Evolutionary conservation across 139 green algal genomes (phyloP).

Genomic region (Coelastrella sp.): DNA sequence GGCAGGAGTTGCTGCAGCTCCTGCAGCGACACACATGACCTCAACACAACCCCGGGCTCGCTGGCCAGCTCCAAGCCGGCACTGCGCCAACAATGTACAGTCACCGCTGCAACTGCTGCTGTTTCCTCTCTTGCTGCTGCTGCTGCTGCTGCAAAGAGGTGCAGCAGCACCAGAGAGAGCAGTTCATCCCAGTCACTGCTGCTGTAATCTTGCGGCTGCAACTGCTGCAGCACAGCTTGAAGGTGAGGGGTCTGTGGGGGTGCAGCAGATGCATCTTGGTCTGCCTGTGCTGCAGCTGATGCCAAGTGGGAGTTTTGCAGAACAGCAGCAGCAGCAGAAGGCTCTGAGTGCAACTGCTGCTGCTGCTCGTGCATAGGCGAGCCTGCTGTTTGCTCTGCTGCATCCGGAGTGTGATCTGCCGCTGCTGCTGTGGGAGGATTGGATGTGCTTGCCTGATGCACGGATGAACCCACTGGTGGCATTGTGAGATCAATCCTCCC

Average conservation of each 20-base stretch:
- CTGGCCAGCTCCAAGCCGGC: neutral
- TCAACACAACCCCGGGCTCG: neutral
- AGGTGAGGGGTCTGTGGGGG: neutral
- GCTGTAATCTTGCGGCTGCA: neutral
- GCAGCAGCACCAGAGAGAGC: neutral
- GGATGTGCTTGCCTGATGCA: too few relatives aligned
- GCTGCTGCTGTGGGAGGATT: too few relatives aligned
- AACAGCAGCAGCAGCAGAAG: too few relatives aligned
- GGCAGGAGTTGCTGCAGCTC: neutral
- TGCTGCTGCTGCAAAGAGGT: conserved; percentile 5
- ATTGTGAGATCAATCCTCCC: neutral
- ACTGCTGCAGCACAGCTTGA: neutral
- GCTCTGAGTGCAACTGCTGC: neutral
- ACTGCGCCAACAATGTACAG: too few relatives aligned
- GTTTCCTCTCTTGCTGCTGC: neutral
- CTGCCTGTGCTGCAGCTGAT: neutral
- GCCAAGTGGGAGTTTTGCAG: neutral
- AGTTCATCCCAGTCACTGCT: neutral
- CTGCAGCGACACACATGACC: neutral
- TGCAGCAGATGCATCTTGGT: neutral
- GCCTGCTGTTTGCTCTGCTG: too few relatives aligned
- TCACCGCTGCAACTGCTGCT: neutral
- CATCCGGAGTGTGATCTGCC: too few relatives aligned
- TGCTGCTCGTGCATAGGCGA: neutral
- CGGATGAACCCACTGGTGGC: too few relatives aligned